Evolutionary conservation across 2,329 filamentous ascomycete species (phyloP).

Genomic region (Chaetomiaceae sp.): DNA sequence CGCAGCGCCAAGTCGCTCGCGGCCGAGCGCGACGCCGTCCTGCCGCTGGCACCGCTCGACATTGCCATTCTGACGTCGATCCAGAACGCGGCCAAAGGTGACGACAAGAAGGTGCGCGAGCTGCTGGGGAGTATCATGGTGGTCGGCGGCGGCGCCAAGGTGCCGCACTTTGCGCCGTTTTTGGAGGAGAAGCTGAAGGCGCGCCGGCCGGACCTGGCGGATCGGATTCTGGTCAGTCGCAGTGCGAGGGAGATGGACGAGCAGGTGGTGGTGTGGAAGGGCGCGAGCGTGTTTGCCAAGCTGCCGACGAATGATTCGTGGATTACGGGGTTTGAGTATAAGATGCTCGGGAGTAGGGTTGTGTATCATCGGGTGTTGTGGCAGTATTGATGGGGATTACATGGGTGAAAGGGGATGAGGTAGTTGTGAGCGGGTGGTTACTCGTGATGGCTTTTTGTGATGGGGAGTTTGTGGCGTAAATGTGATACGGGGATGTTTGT

Average conservation of each 20-base stretch:
- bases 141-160: slow-evolving; percentile 77
- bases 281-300: slow-evolving; percentile 92
- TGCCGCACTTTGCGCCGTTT: slow-evolving; percentile 70
- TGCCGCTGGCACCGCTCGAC: slow-evolving; percentile 80
- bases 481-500: too few relatives aligned
- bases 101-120: slow-evolving; percentile 90
- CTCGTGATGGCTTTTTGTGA: not conserved
- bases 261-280: slow-evolving; percentile 97
- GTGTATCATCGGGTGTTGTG: slow-evolving; percentile 75
- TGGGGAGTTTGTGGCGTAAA: not conserved
- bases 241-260: slow-evolving; percentile 92
- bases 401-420: not conserved
- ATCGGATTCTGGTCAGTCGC: slow-evolving; percentile 56
- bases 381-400: slow-evolving; percentile 36
- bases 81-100: slow-evolving; percentile 75
- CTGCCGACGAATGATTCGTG: slow-evolving; percentile 90
- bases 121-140: slow-evolving; percentile 88
- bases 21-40: slow-evolving; percentile 67
- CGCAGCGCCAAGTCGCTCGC: slow-evolving; percentile 50
- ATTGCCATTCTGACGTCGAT: slow-evolving; percentile 86
- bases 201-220: slow-evolving; percentile 53
- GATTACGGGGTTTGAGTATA: slow-evolving; percentile 84
- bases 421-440: not conserved
- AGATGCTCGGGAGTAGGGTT: slow-evolving; percentile 72
- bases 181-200: slow-evolving; percentile 76